A percentile compares a stretch with the other conserved stretches of the same genome.
Conservation (phyloP, 1,284 basidiomycete species). For the Apiotrichum sp. region DNA sequence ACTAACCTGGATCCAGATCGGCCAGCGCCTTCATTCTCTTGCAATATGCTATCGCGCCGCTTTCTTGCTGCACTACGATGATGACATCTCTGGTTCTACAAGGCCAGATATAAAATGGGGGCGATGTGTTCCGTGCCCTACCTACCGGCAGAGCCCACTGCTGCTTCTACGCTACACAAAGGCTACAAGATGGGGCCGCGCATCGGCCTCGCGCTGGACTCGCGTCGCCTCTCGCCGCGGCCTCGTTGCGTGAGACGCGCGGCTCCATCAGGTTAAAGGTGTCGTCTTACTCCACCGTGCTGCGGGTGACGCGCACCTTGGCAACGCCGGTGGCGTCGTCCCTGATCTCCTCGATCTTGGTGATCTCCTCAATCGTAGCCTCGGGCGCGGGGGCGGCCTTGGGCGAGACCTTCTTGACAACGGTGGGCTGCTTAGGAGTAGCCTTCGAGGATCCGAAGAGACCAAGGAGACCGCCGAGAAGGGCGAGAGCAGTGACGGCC, state of each 20-base stretch:
- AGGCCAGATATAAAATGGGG: background rate
- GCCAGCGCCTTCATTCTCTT: too few species aligned
- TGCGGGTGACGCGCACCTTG: constrained; percentile 34
- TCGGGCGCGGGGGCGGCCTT: constrained; percentile 28
- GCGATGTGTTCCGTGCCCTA: background rate
- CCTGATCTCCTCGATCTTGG: constrained; percentile 7
- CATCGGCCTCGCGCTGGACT: background rate
- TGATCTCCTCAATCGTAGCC: constrained; percentile 20
- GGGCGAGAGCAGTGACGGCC: constrained; percentile 70
- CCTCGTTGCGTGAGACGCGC: too few species aligned
- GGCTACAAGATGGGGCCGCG: background rate
- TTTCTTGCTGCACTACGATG: background rate
- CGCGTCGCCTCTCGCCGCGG: too few species aligned
- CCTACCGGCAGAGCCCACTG: too few species aligned
- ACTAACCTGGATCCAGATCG: too few species aligned
- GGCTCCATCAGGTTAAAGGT: too few species aligned
- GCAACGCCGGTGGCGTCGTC: constrained; percentile 22
- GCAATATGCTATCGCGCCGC: too few species aligned
- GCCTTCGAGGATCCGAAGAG: constrained; percentile 56
- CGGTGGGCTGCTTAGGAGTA: constrained; percentile 19
- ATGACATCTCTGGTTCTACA: constrained; percentile 1
- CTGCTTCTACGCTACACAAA: background rate
- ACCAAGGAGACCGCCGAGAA: constrained; percentile 72
- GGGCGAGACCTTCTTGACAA: constrained; percentile 41
- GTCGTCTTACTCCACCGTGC: constrained; percentile 8